Percentiles rank a stretch among this genome's conserved stretches.
These are phyloP conservation scores for Bruguiera hainesii DNA, from an alignment of 441 rosid genomes.

Conservation along the genomic window DNA sequence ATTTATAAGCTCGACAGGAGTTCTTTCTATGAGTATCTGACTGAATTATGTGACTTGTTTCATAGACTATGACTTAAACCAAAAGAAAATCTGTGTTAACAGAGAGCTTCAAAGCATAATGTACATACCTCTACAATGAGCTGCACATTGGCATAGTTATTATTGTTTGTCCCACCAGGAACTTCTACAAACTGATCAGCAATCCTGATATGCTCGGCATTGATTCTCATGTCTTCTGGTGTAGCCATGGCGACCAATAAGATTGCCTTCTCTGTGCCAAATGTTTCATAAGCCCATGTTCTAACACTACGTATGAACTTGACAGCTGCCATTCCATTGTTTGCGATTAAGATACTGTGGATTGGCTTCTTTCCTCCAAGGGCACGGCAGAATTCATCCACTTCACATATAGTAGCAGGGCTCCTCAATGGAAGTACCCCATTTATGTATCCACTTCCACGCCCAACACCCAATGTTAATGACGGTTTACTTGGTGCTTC, in stretches of 20 bases:
- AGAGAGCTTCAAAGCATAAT: conserved; percentile 3
- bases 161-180: conserved; percentile 99
- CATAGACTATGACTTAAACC: conserved; percentile 2
- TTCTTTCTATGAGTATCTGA: conserved; percentile 10
- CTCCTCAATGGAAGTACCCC: conserved; percentile 53
- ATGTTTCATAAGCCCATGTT: conserved; percentile 98
- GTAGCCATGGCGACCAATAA: conserved; percentile 99
- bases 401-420: conserved; percentile 57
- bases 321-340: conserved; percentile 99
- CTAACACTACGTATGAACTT: conserved; percentile 96
- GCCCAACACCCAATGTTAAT: conserved; percentile 37
- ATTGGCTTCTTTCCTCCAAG: conserved; percentile 88
- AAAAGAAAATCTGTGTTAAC: conserved; percentile 12
- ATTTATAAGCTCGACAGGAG: background rate
- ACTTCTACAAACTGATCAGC: conserved; percentile 99
- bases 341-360: conserved; percentile 89
- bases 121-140: conserved; percentile 94
- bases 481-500: conserved; percentile 50
- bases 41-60: background rate
- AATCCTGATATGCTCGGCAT: conserved; percentile 97
- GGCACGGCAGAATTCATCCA: conserved; percentile 78
- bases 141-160: conserved; percentile 99
- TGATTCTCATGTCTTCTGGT: conserved; percentile 99
- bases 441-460: conserved; percentile 53
- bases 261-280: conserved; percentile 95